Base-by-base conservation (phyloP, 805 yeast genomes). In the Starmerella roubikii region DNA sequence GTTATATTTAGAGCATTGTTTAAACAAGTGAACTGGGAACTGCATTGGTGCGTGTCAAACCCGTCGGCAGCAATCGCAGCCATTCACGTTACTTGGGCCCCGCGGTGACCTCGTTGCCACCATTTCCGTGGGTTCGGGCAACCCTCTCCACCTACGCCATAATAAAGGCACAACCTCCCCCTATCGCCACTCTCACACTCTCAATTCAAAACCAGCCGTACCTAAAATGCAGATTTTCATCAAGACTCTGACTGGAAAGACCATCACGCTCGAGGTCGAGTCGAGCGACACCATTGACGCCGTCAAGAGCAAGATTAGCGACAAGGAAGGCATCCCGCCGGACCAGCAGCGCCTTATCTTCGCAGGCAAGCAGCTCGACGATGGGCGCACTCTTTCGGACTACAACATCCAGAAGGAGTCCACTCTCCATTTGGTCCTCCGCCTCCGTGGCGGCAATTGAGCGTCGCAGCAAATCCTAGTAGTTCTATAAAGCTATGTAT, bases 221-320 rank as follows among this genome's bases (percentile, higher is more conserved):
- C 33, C 16, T 42, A 29, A 2, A 33, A 62, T 60, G 66, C 66
- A 62, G 74, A 88, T 88, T 74, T 91, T 88, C 72, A 97, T 91
- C 71, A 91, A 88, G 74, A 91, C 98, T 70, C 77, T 91, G 65
- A 88, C 97, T 55, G 97, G 97, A 74, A 88, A 88, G 83, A 64
- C 93, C 50, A 80, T 80, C 62, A 80, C 93, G 54, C 65, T 78
- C 48, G 85, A 78, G 65, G 88, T 83, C 54, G 94, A 83, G 67
- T 81, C 93, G 47, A 81, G 93, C 45, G 94, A 83, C 72, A 83
- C 93, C 54, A 83, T 83, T 61, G 94, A 83, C 70, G 83, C 83
- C 58, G 94, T 83, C 63, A 83, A 83, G 72, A 74, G 86, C 56
- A 83, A 83, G 74, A 83, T 83, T 57, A 93, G 81, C 65, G 94